Conservation (phyloP, 176 grass and related monocot species). For the Aegilops speltoides region DNA sequence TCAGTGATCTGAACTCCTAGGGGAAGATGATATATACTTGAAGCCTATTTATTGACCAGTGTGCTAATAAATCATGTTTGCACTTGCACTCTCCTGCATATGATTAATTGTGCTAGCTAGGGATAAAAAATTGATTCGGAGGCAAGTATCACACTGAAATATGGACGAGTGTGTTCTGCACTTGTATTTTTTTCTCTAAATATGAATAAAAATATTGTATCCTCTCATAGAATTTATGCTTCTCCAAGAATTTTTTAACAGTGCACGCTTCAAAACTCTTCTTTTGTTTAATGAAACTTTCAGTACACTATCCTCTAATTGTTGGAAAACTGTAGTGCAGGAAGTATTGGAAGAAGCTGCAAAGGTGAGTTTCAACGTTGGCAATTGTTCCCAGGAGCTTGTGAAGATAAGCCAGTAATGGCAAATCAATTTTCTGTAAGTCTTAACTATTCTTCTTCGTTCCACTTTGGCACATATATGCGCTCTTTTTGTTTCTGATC, state of each 20-base stretch:
- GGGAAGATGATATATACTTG: neutral
- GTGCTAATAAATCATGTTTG: conserved; percentile 4
- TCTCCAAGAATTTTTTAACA: neutral
- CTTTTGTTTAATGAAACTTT: neutral
- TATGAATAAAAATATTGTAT: neutral
- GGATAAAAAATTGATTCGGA: neutral
- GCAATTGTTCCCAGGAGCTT: conserved; percentile 83
- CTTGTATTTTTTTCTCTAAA: neutral
- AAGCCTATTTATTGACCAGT: conserved; percentile 12
- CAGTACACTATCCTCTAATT: conserved; percentile 30
- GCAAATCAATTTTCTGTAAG: conserved; percentile 98
- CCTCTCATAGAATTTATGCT: neutral
- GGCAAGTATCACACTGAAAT: neutral
- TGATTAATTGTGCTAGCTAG: neutral
- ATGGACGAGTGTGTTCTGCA: neutral
- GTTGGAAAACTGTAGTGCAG: conserved; percentile 66
- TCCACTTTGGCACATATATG: neutral
- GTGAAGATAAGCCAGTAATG: conserved; percentile 74
- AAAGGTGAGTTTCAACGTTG: conserved; percentile 94
- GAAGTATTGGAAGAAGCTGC: conserved; percentile 99
- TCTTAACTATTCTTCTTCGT: conserved; percentile 23
- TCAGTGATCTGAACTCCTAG: neutral
- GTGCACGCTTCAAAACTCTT: neutral
- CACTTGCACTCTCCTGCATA: neutral
- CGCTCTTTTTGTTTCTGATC: neutral